Base-by-base conservation (phyloP, 495 filamentous ascomycete genomes). In the Aspergillus heteromorphus region DNA sequence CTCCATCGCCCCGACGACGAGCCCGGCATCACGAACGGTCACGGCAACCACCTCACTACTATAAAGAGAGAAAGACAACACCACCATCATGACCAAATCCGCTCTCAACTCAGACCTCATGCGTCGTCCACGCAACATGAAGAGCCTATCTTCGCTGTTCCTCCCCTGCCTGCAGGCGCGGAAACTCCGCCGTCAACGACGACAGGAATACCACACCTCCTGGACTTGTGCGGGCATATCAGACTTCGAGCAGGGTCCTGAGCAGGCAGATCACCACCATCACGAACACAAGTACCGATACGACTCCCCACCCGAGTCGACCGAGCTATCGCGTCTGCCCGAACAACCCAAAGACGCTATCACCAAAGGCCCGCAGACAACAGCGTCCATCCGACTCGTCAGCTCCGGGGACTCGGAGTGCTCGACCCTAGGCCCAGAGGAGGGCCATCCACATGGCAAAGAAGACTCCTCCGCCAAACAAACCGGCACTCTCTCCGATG, bases 311-410 rank as follows among this genome's bases (percentile, higher is more conserved):
- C 23, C n/a, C 16, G 41, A 54, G 7, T 17, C 18, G 2, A 38
- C 16, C 9, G 30, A 54, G 27, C 25, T 54, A 2, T 23, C 30
- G 0, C 11, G 38, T 6, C 16, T 31, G 2, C 25, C 49, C 6
- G 38, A n/a, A n/a, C 30, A 43, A 3, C 40, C 17, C 27, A 25
- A 41, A 16, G 27, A 48, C 11, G 6, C 27, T 16, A 34, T 16
- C 19, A 40, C 19, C 31, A 18, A 29, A 17, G 23, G 30, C 40
- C 21, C 36, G 38, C 18, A 17, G 30, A 19, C 31, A 5, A 51
- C 54, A 23, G 14, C 45, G 9, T 59, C 57, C 14, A 59, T 59
- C 29, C 57, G 57, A 17, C 45, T 59, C 21, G 57, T 59, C 48
- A 45, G 47, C 27, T 51, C 47, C 10, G 54, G 41, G 5, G 54